Evolutionary conservation across 148 eudicot genomes (phyloP), one percentile per base, ranked within the genome.

Genomic region (Heliosperma pusillum): DNA sequence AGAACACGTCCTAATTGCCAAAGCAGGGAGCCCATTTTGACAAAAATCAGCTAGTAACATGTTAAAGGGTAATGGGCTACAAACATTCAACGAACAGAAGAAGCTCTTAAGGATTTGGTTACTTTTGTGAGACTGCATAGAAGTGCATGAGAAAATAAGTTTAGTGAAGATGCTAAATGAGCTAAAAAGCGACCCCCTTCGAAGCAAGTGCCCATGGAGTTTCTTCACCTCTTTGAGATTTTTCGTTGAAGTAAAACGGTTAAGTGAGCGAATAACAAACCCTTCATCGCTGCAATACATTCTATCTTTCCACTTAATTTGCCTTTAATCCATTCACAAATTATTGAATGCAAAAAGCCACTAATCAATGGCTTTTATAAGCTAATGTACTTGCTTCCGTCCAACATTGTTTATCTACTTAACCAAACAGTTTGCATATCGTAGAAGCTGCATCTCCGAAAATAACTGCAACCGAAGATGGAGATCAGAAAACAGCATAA

Each of bases 11-110:
- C 74, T 72, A 7, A 87, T 71, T 33, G 88, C 86, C 69, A 82
- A 77, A 70, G 24, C 69, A 69, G 80, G 70, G n/a, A 74, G 73
- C 80, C 86, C 86, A 74, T 68, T 83, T 80, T 67, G 73, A 76
- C 84, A 76, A 76, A 85, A 86, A 68, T 83, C 81, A 8, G 89
- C 85, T 16, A 92, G 63, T 47, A 88, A 75, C 33, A 84, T 59
- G 72, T 85, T 86, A 26, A 90, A 90, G 47, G 86, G 84, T 29
- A 88, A 77, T 61, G 87, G 86, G 80, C 80, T 82, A 55, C 50
- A 61, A 63, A 81, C 82, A 53, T 77, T 76, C 67, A 80, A 66
- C 84, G 55, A 83, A 42, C 71, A 76, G 73, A 86, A 84, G 74
- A 89, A 86, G 24, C 79, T 80, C 59, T 71, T 50, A 24, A 89